Base-by-base conservation (phyloP, 2,329 filamentous ascomycete species). In the Aspergillus novofumigatus region DNA sequence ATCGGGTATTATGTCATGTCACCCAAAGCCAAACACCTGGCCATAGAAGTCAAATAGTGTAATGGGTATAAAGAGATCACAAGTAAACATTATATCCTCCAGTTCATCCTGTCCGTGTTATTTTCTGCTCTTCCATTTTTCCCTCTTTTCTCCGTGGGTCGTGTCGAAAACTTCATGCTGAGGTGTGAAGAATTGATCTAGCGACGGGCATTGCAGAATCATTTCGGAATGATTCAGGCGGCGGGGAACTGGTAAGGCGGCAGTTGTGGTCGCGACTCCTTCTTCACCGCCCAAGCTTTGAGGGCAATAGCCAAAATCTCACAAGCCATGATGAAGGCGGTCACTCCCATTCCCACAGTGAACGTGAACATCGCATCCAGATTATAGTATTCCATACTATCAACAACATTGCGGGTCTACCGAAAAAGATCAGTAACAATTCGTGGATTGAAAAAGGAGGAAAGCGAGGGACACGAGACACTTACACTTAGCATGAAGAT, bases 301-400 rank as follows among this genome's bases (percentile, higher is more conserved):
- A 96, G 76, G 26, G 91, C 88, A 58, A 97, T 84, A 10, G 89
- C 78, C 28, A 92, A 68, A 21, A 95, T 83, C 54, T 89, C 83
- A 86, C 90, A 96, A 0, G 92, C 87, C 89, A 97, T 93, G 52
- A 96, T 74, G 52, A 96, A 80, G 1, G 87, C 88, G 1, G 91
- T 90, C 6, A 95, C 71, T 2, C 92, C 93, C 84, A 95, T 89
- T 9, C 86, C 89, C 35, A 96, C 83, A 0, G 91, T 96, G 75
- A 96, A 96, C 59, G 91, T 85, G 74, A 96, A 94, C 92, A 96
- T 97, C 61, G 90, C 90, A 68, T 96, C 90, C 17, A 96, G 78
- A 3, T 86, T 75, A 69, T 92, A 88, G 56, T 83, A 81, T 58
- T 92, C 87, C 78, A 96, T 90, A n/a, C 86, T 85, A 9, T 80